Evolutionary conservation across 345 rosid genomes (phyloP), one percentile per base, ranked within the genome.

Genomic region (Schrenkiella parvula): DNA sequence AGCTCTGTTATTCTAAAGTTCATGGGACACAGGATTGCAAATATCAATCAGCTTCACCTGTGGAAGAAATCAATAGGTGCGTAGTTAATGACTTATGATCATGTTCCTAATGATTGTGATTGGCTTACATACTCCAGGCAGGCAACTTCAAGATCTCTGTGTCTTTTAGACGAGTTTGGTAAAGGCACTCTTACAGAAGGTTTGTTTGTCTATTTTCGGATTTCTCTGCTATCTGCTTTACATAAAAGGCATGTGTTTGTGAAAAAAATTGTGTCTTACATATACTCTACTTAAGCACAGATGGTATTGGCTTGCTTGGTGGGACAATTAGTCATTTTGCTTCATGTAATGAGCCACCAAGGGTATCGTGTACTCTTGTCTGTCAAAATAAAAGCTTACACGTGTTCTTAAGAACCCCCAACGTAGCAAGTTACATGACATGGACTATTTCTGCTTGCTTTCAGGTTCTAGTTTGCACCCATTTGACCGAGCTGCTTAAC

Each of bases 161-260:
- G 97, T 75, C 83, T 93, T 66, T 56, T 93, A 81, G 99, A 93
- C 71, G 99, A 93, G 80, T 93, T 93, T 83, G 99, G 99, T 72
- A 93, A 93, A 89, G 99, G 98, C 48, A 91, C 98, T 72, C 93
- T 93, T n/a, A 84, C 89, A 57, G 95, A 93, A 91, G 98, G 98
- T 91, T 70, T 64, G 82, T 63, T 35, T 62, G 68, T 63, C 28
- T 59, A 69, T 55, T 73, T 38, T 19, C 3, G 2, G 31, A 61
- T 28, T 61, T 42, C 8, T 35, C 3, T 4, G 50, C 22, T 38
- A 60, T 46, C 22, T 70, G 56, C 44, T 17, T 31, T 65, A 31
- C 26, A 29, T 18, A 9, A 54, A 8, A 44, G 39, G 28, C 61
- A 48, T 17, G 18, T 64, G 6, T 34, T 21, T 9, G 15, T 39